Percentiles rank a stretch among this genome's conserved stretches.
Evolutionary conservation across 1,139 yeast species (phyloP).

Genomic region (Hyphopichia khmerensis): DNA sequence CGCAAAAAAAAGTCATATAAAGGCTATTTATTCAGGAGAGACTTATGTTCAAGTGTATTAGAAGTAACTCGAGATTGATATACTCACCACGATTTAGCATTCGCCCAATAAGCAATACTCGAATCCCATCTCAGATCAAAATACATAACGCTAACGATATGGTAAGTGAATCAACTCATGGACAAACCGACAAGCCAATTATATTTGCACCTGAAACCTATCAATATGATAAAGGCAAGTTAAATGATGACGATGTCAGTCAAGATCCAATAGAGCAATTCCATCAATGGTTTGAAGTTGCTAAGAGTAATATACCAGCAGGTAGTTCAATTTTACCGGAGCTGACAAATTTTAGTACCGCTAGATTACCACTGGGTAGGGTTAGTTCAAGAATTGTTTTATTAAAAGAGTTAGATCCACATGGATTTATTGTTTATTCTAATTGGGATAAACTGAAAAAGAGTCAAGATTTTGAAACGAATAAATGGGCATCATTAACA

Average conservation of each 20-base stretch:
- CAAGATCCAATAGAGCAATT: conserved; percentile 74
- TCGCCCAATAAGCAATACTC: background rate
- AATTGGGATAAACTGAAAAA: conserved; percentile 90
- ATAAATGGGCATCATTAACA: conserved; percentile 79
- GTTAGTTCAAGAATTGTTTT: conserved; percentile 82
- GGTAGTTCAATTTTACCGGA: conserved; percentile 63
- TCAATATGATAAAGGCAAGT: conserved; percentile 72
- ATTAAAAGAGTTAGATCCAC: conserved; percentile 81
- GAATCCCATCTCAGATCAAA: background rate
- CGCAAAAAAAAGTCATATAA: background rate
- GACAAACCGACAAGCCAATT: conserved; percentile 19
- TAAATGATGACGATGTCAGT: conserved; percentile 54
- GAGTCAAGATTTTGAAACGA: conserved; percentile 63
- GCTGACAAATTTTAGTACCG: conserved; percentile 78
- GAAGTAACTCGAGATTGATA: background rate
- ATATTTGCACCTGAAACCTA: conserved; percentile 83
- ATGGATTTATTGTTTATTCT: conserved; percentile 86
- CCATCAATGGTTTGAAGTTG: conserved; percentile 81
- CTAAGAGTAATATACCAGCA: conserved; percentile 46
- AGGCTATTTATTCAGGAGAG: background rate
- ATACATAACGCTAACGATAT: background rate
- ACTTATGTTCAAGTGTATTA: background rate
- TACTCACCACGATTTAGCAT: background rate
- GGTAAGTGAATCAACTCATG: conserved; percentile 4
- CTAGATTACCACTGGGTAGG: conserved; percentile 82